Base-by-base conservation (phyloP, 2,329 filamentous ascomycete species). In the Colletotrichum sidae region DNA sequence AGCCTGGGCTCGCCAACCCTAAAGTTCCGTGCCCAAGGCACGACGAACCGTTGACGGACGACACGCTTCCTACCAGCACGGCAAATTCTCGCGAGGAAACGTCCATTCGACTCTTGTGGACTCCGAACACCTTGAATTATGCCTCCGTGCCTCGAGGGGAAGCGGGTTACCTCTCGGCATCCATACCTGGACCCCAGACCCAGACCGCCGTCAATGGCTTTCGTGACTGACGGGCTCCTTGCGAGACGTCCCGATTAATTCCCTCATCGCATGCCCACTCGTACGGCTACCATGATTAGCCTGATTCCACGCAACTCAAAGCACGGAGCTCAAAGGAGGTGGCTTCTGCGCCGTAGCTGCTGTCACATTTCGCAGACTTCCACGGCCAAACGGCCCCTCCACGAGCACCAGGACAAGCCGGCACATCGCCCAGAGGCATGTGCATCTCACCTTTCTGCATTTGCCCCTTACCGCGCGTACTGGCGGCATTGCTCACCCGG, bases 181-280 rank as follows among this genome's bases (percentile, higher is more conserved):
- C 25, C 46, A 55, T 41, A 47, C 51, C 13, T 35, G 15, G 35
- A 25, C 11, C 33, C 35, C 37, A 49, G 38, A 52, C 25, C 51
- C 51, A 65, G 63, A 62, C 63, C 63, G 62, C 62, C 41, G 41
- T n/a, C 25, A 13, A 15, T 54, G 13, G 50, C 25, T 56, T 33
- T 9, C 34, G 54, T 39, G 60, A 41, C 42, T 60, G 55, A 49
- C 44, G 39, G 17, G 39, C 54, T 56, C 59, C 25, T 60, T 35
- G 17, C 39, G 45, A 25, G 45, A 25, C 34, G 57, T 66, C 34
- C 65, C 44, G 55, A 59, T 34, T 67, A 68, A 68, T 68, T 67
- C 63, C 66, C 66, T 68, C 66, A 64, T 25, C 46, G 37, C 54
- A 62, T 62, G 55, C 50, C 63, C 63, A 63, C 56, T 55, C 65